A percentile compares a stretch with the other conserved stretches of the same genome.
phyloP scores from a whole-genome alignment of 1,284 basidiomycete genomes.

The Xerocomus nothofagi region DNA sequence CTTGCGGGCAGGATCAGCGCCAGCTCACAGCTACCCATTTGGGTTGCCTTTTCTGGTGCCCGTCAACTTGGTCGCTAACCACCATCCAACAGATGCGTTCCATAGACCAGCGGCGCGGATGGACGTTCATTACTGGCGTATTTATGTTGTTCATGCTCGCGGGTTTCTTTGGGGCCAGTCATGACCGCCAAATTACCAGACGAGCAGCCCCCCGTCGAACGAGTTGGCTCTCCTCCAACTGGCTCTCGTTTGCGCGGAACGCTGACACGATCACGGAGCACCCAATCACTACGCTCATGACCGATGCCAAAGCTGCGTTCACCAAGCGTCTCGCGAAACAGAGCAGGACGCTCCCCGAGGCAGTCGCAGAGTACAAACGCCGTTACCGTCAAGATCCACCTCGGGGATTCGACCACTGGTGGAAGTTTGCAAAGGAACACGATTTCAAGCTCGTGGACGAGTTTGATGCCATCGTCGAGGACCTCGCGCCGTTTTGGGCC shows the following conservation, averaged over 20 bases:
- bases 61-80: slow-evolving; percentile 4
- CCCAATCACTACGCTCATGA: slow-evolving; percentile 83
- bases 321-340: slow-evolving; percentile 68
- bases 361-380: slow-evolving; percentile 75
- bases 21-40: slow-evolving; percentile 15
- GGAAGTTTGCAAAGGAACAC: slow-evolving; percentile 73
- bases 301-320: slow-evolving; percentile 69
- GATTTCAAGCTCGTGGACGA: slow-evolving; percentile 86
- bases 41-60: slow-evolving; percentile 26
- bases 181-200: slow-evolving; percentile 16
- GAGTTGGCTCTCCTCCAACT: slow-evolving; percentile 20
- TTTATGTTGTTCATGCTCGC: slow-evolving; percentile 57
- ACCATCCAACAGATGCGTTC: slow-evolving; percentile 19
- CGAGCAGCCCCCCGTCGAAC: slow-evolving; percentile 3
- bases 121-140: slow-evolving; percentile 49
- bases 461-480: slow-evolving; percentile 80
- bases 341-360: slow-evolving; percentile 72
- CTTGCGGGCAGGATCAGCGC: slow-evolving; percentile 12
- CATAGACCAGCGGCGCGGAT: slow-evolving; percentile 28
- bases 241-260: slow-evolving; percentile 17
- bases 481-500: slow-evolving; percentile 80
- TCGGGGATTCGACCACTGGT: slow-evolving; percentile 89
- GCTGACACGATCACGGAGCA: slow-evolving; percentile 45
- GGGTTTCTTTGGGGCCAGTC: slow-evolving; percentile 49
- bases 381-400: slow-evolving; percentile 83